Base-by-base conservation (phyloP, 73 alveolate genomes). In the Effrenium voratum region DNA sequence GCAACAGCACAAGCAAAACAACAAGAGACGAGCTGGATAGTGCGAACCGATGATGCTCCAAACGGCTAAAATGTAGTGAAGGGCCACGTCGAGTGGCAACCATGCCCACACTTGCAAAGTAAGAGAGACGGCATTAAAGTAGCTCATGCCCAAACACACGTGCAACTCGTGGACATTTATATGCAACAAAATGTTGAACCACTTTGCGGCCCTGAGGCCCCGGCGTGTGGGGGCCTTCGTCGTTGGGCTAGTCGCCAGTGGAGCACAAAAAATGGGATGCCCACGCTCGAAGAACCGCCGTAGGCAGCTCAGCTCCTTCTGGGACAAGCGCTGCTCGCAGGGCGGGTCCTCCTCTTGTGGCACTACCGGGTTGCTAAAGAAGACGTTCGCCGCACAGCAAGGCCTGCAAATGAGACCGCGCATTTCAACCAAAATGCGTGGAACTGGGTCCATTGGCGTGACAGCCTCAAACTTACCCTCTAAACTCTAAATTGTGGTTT, bases 341-440 rank as follows among this genome's bases (percentile, higher is more conserved):
- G 90, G 46, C 26, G 63, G 50, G 5, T 63, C 45, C 24, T 45
- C 44, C 26, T 79, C 66, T 46, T 38, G 55, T 30, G 90, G 90
- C 0, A 66, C 90, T 3, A 45, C 46, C 8, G 90, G 63, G 46
- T 43, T 26, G 2, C 66, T 66, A 28, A 79, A 30, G 63, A 79
- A 79, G 34, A 46, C n/a, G 90, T 46, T 79, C 68, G 90, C 90
- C 43, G 90, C 68, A 41, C 90, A 79, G 66, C 90, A 79, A 13
- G 90, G 90, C 90, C 55, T 79, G 79, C 40, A 40, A 52, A 8
- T 52, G 63, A 52, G n/a, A n/a, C n/a, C n/a, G n/a, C n/a, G n/a
- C n/a, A n/a, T n/a, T n/a, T n/a, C n/a, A n/a, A n/a, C n/a, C n/a
- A n/a, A n/a, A n/a, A n/a, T n/a, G n/a, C n/a, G n/a, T n/a, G n/a